phyloP scores from a whole-genome alignment of 495 filamentous ascomycete species.

The Pyrenopolyporus hunteri region DNA sequence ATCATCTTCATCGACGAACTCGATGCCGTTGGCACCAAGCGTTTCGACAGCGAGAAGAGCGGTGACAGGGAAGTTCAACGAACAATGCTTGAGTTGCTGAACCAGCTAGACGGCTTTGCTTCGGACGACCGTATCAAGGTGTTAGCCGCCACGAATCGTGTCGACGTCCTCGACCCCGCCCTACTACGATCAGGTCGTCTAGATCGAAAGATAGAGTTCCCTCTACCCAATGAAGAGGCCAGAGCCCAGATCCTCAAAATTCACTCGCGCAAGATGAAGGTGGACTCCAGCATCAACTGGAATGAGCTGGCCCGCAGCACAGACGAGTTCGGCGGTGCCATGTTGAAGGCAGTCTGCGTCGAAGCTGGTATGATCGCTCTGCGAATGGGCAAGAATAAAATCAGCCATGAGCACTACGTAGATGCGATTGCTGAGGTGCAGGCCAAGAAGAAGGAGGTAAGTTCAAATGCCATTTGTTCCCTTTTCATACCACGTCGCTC shows the following conservation, averaged over 20 bases:
- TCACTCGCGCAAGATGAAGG: constrained; percentile 97
- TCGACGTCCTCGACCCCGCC: constrained; percentile 96
- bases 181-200: constrained; percentile 92
- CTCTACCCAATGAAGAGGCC: constrained; percentile 97
- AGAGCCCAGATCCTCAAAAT: constrained; percentile 97
- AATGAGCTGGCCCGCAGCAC: constrained; percentile 91
- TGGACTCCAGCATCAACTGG: constrained; percentile 95
- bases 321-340: constrained; percentile 98
- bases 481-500: constrained; percentile 12
- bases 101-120: constrained; percentile 98
- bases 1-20: constrained; percentile 99
- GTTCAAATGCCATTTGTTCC: constrained; percentile 26
- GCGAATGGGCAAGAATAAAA: constrained; percentile 88
- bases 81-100: constrained; percentile 98
- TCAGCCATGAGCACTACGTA: constrained; percentile 98
- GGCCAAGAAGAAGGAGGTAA: constrained; percentile 94
- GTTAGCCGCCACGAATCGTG: constrained; percentile 95
- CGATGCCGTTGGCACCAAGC: constrained; percentile 96
- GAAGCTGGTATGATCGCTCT: constrained; percentile 99
- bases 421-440: constrained; percentile 98
- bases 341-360: constrained; percentile 97
- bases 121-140: constrained; percentile 99
- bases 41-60: constrained; percentile 98
- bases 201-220: constrained; percentile 99
- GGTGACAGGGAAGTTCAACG: constrained; percentile 98